phyloP scores from a whole-genome alignment of 148 eudicot species.

The Limonium bicolor region DNA sequence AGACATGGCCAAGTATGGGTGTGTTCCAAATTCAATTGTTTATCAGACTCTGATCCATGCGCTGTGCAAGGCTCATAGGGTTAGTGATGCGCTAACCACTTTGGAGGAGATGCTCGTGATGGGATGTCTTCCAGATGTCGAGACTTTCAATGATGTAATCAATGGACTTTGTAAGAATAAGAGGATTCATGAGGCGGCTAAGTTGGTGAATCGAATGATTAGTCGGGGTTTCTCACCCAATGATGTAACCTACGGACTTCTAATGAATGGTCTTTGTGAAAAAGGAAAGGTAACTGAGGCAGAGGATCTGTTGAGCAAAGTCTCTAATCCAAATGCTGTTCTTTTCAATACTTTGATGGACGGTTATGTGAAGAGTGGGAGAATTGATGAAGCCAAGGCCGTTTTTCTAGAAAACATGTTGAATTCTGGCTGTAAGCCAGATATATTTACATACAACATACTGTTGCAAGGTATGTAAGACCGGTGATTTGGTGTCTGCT shows the following conservation, averaged over 20 bases:
- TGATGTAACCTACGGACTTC: constrained; percentile 56
- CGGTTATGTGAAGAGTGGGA: constrained; percentile 54
- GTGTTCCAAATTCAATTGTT: constrained; percentile 77
- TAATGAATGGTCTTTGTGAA: constrained; percentile 63
- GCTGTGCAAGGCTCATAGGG: constrained; percentile 41
- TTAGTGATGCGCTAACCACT: constrained; percentile 48
- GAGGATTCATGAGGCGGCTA: constrained; percentile 72
- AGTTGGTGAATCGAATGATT: constrained; percentile 78
- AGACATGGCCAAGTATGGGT: constrained; percentile 89
- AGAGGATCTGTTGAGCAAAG: constrained; percentile 45
- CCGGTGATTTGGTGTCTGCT: constrained; percentile 40
- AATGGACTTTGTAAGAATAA: constrained; percentile 49
- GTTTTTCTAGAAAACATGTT: constrained; percentile 34
- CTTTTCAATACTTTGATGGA: constrained; percentile 62
- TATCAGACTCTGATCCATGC: constrained; percentile 78
- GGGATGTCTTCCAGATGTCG: constrained; percentile 82
- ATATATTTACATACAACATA: constrained; percentile 63
- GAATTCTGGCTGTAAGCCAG: constrained; percentile 34
- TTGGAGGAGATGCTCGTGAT: constrained; percentile 93
- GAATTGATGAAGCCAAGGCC: constrained; percentile 57
- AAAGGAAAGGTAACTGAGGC: constrained; percentile 62
- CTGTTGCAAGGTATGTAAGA: constrained; percentile 62
- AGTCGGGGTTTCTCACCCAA: constrained; percentile 50
- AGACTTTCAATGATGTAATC: constrained; percentile 78
- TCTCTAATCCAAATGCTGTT: constrained; percentile 57